phyloP scores from a whole-genome alignment of 1,139 yeast species.

The Petasospora fabianii region DNA sequence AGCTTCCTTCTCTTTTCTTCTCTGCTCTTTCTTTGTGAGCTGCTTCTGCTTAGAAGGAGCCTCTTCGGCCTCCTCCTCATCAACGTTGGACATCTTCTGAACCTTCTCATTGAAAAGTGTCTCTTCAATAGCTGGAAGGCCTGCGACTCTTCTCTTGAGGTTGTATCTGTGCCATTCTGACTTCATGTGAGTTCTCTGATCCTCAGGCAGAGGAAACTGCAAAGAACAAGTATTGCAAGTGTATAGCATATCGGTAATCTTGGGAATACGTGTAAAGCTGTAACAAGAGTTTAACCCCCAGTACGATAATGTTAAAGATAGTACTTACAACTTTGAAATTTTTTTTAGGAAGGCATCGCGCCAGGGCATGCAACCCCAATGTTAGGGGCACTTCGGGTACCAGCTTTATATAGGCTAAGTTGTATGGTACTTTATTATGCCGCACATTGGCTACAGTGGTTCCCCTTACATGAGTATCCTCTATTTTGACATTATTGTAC shows the following conservation, averaged over 20 bases:
- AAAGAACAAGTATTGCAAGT: conserved; percentile 90
- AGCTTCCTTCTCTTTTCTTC: conserved; percentile 63
- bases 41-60: conserved; percentile 41
- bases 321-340: background rate
- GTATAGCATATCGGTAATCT: no score
- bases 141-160: conserved; percentile 88
- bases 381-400: background rate
- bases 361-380: background rate
- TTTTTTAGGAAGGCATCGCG: background rate
- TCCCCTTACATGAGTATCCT: no score
- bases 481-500: no score
- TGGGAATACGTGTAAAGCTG: no score
- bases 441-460: no score
- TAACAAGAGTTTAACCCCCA: no score
- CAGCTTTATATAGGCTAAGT: no score
- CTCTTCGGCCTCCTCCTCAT: conserved; percentile 29
- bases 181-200: conserved; percentile 90
- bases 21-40: conserved; percentile 58
- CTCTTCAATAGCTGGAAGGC: conserved; percentile 74
- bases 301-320: no score
- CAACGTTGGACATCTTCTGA: conserved; percentile 35
- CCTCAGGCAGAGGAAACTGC: conserved; percentile 69
- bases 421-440: no score
- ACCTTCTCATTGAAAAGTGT: conserved; percentile 78
- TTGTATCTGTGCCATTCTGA: conserved; percentile 90